Evolutionary conservation across 2,329 filamentous ascomycete genomes (phyloP).

Genomic region (Sclerotinia subarctica): DNA sequence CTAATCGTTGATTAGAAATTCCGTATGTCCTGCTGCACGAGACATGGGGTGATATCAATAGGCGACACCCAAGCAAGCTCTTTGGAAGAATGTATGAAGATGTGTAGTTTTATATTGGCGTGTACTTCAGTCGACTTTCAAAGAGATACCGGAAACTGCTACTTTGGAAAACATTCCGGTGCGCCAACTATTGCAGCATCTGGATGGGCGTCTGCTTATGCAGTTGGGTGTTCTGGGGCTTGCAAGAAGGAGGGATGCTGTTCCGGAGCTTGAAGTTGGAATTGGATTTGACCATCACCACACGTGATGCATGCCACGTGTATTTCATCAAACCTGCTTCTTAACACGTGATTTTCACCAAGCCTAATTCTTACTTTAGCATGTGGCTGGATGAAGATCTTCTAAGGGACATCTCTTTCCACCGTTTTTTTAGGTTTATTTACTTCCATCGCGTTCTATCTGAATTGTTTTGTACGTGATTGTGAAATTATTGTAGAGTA

Average conservation of each 20-base stretch:
- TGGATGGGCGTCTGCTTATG: conserved; percentile 17
- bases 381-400: no score
- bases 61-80: background rate
- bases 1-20: background rate
- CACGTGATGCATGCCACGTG: no score
- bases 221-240: conserved; percentile 12
- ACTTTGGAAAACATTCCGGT: conserved; percentile 5
- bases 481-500: no score
- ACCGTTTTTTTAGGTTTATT: no score
- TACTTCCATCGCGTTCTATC: no score
- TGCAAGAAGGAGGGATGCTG: conserved; percentile 12
- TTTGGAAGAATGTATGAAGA: conserved; percentile 13
- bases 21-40: conserved; percentile 1
- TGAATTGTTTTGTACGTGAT: no score
- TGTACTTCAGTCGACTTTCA: conserved; percentile 9
- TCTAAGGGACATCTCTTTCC: no score
- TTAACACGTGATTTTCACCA: no score
- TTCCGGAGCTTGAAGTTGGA: background rate
- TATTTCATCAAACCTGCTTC: no score
- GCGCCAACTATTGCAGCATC: conserved; percentile 1
- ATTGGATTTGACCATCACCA: no score
- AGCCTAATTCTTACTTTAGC: no score
- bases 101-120: background rate
- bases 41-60: background rate
- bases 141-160: background rate